Evolutionary conservation across 768 basidiomycete genomes (phyloP), one percentile per base, ranked within the genome.

Genomic region (Favolaschia claudopus): DNA sequence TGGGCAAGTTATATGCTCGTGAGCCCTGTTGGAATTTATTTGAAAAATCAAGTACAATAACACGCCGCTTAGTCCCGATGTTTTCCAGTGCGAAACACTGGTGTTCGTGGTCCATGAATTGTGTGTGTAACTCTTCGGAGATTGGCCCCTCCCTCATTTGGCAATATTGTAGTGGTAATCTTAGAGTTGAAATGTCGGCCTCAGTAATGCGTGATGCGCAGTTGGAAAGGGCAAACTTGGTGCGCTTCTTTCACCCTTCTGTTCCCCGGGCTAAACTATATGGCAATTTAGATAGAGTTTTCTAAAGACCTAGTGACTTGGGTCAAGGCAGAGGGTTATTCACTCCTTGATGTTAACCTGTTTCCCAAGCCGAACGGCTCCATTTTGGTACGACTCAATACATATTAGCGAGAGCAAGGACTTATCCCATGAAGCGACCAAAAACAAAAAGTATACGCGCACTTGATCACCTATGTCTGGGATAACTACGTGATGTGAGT

Each of bases 21-120:
- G 74, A 61, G 93, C 78, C 22, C 5, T n/a, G n/a, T n/a, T n/a
- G n/a, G n/a, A n/a, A n/a, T n/a, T n/a, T n/a, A n/a, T n/a, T n/a
- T n/a, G n/a, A 22, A 36, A n/a, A n/a, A n/a, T n/a, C n/a, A n/a
- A n/a, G n/a, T 47, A 39, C 17, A 46, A 57, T 34, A 39, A 33
- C 53, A 7, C 33, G n/a, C 24, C 49, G 15, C n/a, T n/a, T n/a
- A 97, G 96, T 28, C 75, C 81, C 39, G 91, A 96, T 72, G 78
- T 98, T 29, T 89, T 92, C 67, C 82, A 88, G 25, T 89, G 89
- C 52, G 76, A 85, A 28, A 93, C 90, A 0, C 68, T 99, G 24
- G 85, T 99, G 25, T 75, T 99, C 38, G 93, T 98, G 68, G 86
- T 92, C 6, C 97, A 99, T 75, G 96, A 99, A 78, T 95, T 98